Base-by-base conservation (phyloP, 495 filamentous ascomycete genomes). In the Elasticomyces elasticus region DNA sequence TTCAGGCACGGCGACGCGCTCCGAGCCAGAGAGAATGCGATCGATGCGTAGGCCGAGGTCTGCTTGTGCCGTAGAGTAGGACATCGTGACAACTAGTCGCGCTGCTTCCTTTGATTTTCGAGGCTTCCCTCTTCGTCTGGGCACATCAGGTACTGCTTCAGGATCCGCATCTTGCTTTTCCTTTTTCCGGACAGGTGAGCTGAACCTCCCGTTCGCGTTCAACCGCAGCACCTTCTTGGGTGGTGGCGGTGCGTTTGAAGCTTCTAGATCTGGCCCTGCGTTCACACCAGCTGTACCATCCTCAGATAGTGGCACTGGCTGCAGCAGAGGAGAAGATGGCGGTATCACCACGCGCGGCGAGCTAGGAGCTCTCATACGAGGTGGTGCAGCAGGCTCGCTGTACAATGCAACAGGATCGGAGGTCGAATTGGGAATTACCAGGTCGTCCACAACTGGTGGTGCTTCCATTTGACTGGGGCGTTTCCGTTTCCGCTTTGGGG, bases 131-230 rank as follows among this genome's bases (percentile, higher is more conserved):
- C 50, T 26, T 19, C 54, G 24, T 27, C 49, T 38, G n/a, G 53
- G 30, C 28, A 27, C 28, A 20, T 13, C 26, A 5, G 48, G n/a
- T 22, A 10, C 38, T 17, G 63, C 47, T 52, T 70, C 41, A 57
- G 66, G n/a, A n/a, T n/a, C n/a, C n/a, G n/a, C 27, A 61, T 67
- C 23, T 9, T 52, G 61, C 1, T 66, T 59, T 12, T 53, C 62
- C 3, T 63, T 61, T 33, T 66, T 67, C 7, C 52, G 46, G 13
- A 64, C 63, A 15, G 79, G 74, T 0, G 79, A 82, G 28, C 75
- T 72, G n/a, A 82, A 67, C 46, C 74, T 77, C n/a, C 79, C 80
- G 58, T 79, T 79, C 1, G 71, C 54, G 58, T 76, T 77, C 19
- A 82, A 56, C 57, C 72, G 76, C 19, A 82, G 61, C n/a, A 71